Conservation (phyloP, 441 rosid species). For the Gossypium gossypioides region DNA sequence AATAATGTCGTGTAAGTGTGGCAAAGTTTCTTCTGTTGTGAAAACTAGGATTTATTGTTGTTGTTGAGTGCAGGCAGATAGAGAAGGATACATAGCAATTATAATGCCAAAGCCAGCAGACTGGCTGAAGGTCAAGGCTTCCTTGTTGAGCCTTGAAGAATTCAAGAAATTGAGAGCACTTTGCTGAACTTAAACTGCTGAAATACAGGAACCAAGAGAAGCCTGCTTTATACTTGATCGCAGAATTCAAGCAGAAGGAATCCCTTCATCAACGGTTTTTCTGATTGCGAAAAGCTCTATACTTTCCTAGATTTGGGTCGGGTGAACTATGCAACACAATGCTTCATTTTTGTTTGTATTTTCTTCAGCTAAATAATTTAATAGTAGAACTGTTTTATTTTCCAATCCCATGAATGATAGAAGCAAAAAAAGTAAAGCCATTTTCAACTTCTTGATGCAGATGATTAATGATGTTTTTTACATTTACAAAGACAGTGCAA, state of each 20-base stretch:
- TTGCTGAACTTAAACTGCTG: conserved; percentile 10
- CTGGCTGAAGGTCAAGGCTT: conserved; percentile 58
- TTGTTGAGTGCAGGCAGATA: conserved; percentile 30
- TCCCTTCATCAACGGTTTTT: background rate
- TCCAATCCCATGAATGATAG: background rate
- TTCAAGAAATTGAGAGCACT: conserved; percentile 42
- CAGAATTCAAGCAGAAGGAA: background rate
- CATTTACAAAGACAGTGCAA: background rate
- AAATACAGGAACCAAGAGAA: background rate
- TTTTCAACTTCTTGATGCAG: background rate
- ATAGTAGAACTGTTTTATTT: background rate
- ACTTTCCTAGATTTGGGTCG: background rate
- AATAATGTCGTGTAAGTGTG: background rate
- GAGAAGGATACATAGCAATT: conserved; percentile 86
- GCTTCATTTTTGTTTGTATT: background rate
- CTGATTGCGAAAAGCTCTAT: background rate
- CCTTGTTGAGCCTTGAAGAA: conserved; percentile 48
- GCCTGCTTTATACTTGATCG: background rate
- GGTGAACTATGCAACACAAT: background rate
- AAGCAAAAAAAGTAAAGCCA: background rate
- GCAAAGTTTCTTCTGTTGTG: background rate
- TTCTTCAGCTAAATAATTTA: background rate
- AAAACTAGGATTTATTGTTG: background rate
- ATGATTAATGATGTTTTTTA: background rate
- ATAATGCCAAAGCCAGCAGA: conserved; percentile 85